phyloP scores from a whole-genome alignment of 768 basidiomycete species.

The Suillus paluster region DNA sequence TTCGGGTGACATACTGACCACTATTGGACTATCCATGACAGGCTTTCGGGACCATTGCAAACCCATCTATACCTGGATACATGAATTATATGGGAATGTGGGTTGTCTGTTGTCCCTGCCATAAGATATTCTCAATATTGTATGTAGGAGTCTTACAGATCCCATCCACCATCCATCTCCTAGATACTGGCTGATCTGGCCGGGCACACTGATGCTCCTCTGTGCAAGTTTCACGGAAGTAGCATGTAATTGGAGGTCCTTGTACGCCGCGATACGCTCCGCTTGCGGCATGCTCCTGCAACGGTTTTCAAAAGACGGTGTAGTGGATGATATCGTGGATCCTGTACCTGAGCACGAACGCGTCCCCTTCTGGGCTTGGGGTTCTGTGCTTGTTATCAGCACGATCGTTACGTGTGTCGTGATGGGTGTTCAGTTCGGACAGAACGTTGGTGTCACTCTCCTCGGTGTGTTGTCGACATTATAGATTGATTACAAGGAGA shows the following conservation, averaged over 20 bases:
- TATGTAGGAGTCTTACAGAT: constrained; percentile 44
- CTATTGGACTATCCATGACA: not conserved
- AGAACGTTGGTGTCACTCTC: constrained; percentile 45
- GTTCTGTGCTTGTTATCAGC: constrained; percentile 46
- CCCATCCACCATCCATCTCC: constrained; percentile 50
- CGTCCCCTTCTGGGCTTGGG: constrained; percentile 60
- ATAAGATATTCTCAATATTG: not conserved
- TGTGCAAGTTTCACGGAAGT: constrained; percentile 41
- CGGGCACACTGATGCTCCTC: constrained; percentile 47
- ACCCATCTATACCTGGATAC: constrained; percentile 10
- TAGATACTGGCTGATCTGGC: constrained; percentile 54
- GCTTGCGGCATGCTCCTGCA: constrained; percentile 1
- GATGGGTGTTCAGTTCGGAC: constrained; percentile 53
- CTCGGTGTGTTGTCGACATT: constrained; percentile 1
- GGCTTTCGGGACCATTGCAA: constrained; percentile 7
- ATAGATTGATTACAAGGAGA: not conserved
- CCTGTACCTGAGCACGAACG: constrained; percentile 56
- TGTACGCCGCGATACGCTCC: constrained; percentile 7
- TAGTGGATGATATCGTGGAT: constrained; percentile 50
- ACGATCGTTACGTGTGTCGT: constrained; percentile 56
- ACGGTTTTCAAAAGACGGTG: constrained; percentile 2
- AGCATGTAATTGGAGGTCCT: constrained; percentile 14
- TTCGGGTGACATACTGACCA: not conserved
- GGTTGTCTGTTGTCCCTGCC: not conserved
- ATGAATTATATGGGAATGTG: constrained; percentile 16